Evolutionary conservation across 176 grass and related monocot species (phyloP).

Genomic region (Cenchrus purpureus): DNA sequence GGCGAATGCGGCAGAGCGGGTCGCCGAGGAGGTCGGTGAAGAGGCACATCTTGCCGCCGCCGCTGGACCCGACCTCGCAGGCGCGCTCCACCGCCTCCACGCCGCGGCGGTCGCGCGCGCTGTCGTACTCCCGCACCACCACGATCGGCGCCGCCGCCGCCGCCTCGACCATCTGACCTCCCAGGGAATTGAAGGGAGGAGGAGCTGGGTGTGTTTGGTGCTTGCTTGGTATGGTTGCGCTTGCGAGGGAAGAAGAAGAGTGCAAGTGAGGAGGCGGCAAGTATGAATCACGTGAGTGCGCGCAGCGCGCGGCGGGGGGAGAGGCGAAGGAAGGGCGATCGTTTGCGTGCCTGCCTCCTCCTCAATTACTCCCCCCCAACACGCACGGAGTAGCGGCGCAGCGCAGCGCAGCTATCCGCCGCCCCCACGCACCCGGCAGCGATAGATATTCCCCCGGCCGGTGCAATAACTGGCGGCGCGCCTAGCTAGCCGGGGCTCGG

Average conservation of each 20-base stretch:
- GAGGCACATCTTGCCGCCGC: constrained; percentile 67
- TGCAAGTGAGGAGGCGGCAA: background rate
- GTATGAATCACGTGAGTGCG: constrained; percentile 46
- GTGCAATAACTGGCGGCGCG: constrained; percentile 41
- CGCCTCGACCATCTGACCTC: background rate
- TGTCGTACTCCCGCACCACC: constrained; percentile 62
- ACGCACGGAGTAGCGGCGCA: background rate
- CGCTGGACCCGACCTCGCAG: constrained; percentile 80
- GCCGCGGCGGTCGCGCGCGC: constrained; percentile 42
- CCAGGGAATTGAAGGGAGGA: background rate
- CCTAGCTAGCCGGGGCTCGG: background rate
- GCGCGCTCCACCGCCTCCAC: constrained; percentile 76
- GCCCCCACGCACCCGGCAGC: background rate
- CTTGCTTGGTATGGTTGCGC: constrained; percentile 10
- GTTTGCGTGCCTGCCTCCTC: constrained; percentile 42
- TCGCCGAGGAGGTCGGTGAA: constrained; percentile 96
- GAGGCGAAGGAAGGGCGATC: constrained; percentile 27
- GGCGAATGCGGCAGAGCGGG: constrained; percentile 90
- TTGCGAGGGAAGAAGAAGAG: too few species aligned
- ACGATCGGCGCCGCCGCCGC: background rate
- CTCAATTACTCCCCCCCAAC: constrained; percentile 34
- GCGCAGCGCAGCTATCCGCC: constrained; percentile 15
- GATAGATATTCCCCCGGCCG: background rate
- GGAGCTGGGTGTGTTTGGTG: constrained; percentile 20
- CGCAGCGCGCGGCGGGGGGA: background rate